Evolutionary conservation across 257 asterid species (phyloP), one percentile per base, ranked within the genome.

Genomic region (Lantana camara): DNA sequence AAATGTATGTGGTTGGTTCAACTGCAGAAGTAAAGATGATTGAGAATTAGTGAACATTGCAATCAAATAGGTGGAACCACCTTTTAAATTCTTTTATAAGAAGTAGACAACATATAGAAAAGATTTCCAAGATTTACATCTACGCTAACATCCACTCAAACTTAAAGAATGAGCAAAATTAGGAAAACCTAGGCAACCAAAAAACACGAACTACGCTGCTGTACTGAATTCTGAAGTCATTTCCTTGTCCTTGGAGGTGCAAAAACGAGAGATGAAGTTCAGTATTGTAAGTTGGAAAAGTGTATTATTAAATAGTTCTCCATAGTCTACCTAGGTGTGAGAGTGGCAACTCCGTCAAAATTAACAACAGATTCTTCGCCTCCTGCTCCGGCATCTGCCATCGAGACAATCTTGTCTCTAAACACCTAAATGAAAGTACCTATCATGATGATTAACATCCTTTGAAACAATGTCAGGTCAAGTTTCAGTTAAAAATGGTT

Each of bases 221-320:
- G 73, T 90, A 90, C 75, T 90, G 97, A 62, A 90, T 90, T 71
- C 87, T 90, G 71, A 90, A 90, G 81, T 90, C 96, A 30, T 83
- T 87, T 13, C 96, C 97, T 77, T 90, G 97, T 59, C 96, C 97
- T 85, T 87, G 97, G 54, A 90, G 84, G 20, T 88, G 92, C 82
- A 90, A 68, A 74, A 90, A 90, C 35, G 76, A 71, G 37, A 71
- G 66, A 64, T 71, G 71, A 47, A 71, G 76, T 27, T 71, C 76
- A 63, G 64, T 47, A 37, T 52, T 71, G 53, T 71, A 71, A 10
- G 15, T 8, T 48, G 35, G 41, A 45, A 49, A 20, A 20, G 53
- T 20, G 44, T 23, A 30, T 22, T 14, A n/a, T n/a, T 44, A 56
- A 10, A 22, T 37, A 15, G 48, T 42, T 67, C 51, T 46, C 20